Evolutionary conservation across 106 monocot genomes (phyloP), one percentile per base, ranked within the genome.

Genomic region (Apostasia shenzhenica): DNA sequence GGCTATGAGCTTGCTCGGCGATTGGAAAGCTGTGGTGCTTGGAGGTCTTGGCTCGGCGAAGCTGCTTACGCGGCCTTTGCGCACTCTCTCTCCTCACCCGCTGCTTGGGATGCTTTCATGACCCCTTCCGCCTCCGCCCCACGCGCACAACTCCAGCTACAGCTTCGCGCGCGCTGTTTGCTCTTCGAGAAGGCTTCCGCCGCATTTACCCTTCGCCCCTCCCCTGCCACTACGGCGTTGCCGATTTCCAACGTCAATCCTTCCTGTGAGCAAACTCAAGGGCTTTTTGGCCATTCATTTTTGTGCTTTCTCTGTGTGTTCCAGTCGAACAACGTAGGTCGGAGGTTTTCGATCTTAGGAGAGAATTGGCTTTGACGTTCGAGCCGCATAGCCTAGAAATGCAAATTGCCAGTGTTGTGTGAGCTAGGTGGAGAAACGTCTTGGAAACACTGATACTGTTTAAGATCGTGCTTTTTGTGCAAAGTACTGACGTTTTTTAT

Each of bases 61-160:
- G 58, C 83, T 40, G 80, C 80, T 41, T 90, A 99, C 67, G 69
- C 81, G 44, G 66, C 63, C 52, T 93, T 99, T 81, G 64, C 69
- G 12, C 84, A 60, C 46, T 77, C 66, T 54, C 85, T 99, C 58
- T 65, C 83, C 39, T 93, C 99, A 53, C 81, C 85, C 10, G 66
- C 87, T 40, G 65, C 99, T 10, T 99, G 99, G 99, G 99, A 99
- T 4, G 37, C 81, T 66, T 99, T 99, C 90, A 68, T 99, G 68
- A 70, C 75, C 14, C 63, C 86, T 14, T 45, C 66, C 63, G 2
- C 69, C 13, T 59, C 63, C 55, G 48, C 62, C 2, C 4, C 83
- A 3, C 76, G 63, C 43, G 10, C 78, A 14, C 73, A 71, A 14
- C 70, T 90, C 61, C 93, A 73, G 51, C 90, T 99, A 53, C 90